Conservation (phyloP, 1,284 basidiomycete genomes). For the Salmacisia buchloeana region DNA sequence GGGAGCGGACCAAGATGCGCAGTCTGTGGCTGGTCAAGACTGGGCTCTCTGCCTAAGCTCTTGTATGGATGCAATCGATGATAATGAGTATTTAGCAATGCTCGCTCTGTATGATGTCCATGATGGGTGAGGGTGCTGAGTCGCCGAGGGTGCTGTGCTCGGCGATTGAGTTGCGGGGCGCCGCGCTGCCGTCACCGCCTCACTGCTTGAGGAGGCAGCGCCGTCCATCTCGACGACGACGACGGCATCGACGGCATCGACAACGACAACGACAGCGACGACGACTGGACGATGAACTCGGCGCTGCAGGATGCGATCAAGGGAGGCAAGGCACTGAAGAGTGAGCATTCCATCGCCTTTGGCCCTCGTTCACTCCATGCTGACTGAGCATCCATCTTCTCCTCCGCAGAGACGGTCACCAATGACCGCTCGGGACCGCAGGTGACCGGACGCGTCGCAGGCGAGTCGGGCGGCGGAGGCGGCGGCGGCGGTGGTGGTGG, state of each 20-base stretch:
- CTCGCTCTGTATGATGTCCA: too few relatives aligned
- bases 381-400: not conserved
- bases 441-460: slow-evolving; percentile 17
- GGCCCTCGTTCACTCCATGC: not conserved
- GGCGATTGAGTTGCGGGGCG: not conserved
- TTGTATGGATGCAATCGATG: too few relatives aligned
- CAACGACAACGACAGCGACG: not conserved
- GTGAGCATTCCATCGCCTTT: too few relatives aligned
- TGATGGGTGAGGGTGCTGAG: too few relatives aligned
- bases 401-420: slow-evolving; percentile 22
- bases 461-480: slow-evolving; percentile 13
- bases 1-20: not conserved
- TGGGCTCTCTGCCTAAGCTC: not conserved
- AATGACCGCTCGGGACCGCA: slow-evolving; percentile 28
- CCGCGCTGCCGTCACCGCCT: not conserved
- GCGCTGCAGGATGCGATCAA: slow-evolving; percentile 37
- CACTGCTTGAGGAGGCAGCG: not conserved
- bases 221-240: not conserved
- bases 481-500: slow-evolving; percentile 5
- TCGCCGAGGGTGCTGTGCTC: not conserved
- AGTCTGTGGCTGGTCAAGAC: not conserved
- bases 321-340: slow-evolving; percentile 36
- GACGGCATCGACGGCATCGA: not conserved
- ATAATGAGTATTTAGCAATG: too few relatives aligned
- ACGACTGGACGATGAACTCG: slow-evolving; percentile 25